Conservation (phyloP, 768 basidiomycete species). For the Termitomyces titanicus region DNA sequence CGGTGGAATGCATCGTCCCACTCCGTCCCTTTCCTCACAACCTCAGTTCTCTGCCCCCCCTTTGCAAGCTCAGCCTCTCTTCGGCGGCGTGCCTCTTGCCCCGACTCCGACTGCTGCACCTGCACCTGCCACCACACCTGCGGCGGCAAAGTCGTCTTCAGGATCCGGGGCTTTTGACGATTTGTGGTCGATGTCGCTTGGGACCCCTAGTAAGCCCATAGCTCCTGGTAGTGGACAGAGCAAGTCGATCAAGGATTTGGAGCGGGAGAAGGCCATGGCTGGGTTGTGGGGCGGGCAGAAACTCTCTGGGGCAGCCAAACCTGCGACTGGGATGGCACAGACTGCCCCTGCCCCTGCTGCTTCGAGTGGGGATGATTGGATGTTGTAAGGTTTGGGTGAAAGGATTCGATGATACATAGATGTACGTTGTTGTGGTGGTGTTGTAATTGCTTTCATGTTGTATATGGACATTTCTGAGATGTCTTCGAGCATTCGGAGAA, state of each 20-base stretch:
- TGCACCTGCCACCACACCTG: slow-evolving; percentile 12
- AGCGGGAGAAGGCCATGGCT: slow-evolving; percentile 81
- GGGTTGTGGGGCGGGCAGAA: slow-evolving; percentile 68
- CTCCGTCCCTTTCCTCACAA: slow-evolving; percentile 31
- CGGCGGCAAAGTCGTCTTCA: slow-evolving; percentile 34
- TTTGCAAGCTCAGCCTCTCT: slow-evolving; percentile 23
- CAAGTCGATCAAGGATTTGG: slow-evolving; percentile 87
- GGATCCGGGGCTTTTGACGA: slow-evolving; percentile 73
- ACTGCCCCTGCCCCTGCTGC: slow-evolving; percentile 1
- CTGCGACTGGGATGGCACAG: neutral
- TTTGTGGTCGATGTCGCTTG: slow-evolving; percentile 81
- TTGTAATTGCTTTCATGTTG: neutral
- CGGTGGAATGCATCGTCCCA: slow-evolving; percentile 32
- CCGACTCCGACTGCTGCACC: slow-evolving; percentile 25
- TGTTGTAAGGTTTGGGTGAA: neutral
- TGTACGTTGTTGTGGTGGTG: neutral
- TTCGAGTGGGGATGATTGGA: slow-evolving; percentile 10
- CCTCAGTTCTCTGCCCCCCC: slow-evolving; percentile 27
- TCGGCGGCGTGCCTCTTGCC: slow-evolving; percentile 30
- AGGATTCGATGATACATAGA: neutral
- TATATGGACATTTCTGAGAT: no score
- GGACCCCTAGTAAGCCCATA: slow-evolving; percentile 38
- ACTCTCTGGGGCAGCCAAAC: slow-evolving; percentile 4
- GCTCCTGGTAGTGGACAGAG: slow-evolving; percentile 22
- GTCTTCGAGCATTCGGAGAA: neutral